Percentiles rank a stretch among this genome's conserved stretches.
Evolutionary conservation across 495 filamentous ascomycete genomes (phyloP).

Genomic region (Penicillium parvum): DNA sequence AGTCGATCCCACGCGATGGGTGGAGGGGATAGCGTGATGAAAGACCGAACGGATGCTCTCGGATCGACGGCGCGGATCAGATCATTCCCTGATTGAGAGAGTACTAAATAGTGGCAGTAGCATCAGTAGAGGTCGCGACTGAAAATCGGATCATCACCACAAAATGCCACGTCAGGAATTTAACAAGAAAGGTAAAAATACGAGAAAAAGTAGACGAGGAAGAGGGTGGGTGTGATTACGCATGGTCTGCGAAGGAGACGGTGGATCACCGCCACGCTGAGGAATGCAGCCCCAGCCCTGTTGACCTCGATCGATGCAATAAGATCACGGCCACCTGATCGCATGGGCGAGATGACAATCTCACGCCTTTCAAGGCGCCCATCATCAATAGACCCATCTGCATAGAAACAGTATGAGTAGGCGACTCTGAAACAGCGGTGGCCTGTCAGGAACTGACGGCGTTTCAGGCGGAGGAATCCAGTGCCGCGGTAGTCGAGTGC

Average conservation of each 20-base stretch:
- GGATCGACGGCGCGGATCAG: slow-evolving; percentile 22
- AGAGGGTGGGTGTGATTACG: slow-evolving; percentile 17
- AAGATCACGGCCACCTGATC: not conserved
- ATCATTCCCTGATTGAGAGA: slow-evolving; percentile 22
- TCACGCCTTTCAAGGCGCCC: not conserved
- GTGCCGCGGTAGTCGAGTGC: not conserved
- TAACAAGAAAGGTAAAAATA: slow-evolving; percentile 3
- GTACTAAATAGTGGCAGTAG: not conserved
- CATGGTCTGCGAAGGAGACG: slow-evolving; percentile 4
- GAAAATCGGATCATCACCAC: not conserved
- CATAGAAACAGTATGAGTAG: not conserved
- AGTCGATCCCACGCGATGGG: slow-evolving; percentile 5
- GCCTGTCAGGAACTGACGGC: slow-evolving; percentile 3
- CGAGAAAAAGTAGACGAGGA: not conserved
- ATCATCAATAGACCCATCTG: not conserved
- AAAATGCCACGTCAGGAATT: slow-evolving; percentile 14
- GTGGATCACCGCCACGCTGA: slow-evolving; percentile 18
- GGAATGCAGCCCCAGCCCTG: slow-evolving; percentile 15
- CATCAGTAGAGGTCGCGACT: not conserved
- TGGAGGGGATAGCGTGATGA: slow-evolving; percentile 11
- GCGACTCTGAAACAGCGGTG: slow-evolving; percentile 4
- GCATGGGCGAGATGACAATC: slow-evolving; percentile 2
- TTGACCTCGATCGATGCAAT: not conserved
- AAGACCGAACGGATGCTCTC: slow-evolving; percentile 17
- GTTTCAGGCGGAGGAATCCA: slow-evolving; percentile 5